Base-by-base conservation (phyloP, 2,329 filamentous ascomycete species). In the Emmonsiellopsis sp. region DNA sequence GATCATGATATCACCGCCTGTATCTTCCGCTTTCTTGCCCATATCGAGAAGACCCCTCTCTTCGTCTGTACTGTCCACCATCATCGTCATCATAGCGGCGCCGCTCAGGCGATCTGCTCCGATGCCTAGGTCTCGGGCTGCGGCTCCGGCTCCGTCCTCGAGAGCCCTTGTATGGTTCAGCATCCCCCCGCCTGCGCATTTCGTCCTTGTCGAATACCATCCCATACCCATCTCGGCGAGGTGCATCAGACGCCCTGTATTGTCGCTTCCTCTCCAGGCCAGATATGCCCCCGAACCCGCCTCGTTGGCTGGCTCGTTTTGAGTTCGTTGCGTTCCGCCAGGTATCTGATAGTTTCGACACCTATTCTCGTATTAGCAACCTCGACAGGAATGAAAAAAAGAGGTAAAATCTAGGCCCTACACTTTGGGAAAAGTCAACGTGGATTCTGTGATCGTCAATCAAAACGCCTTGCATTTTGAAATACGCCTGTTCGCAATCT, bases 401-500 rank as follows among this genome's bases (percentile, higher is more conserved):
- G 13, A 11, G 35, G 40, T 42, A 48, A 34, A 35, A 41, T 32
- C n/a, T 15, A 35, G 20, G 16, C 61, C 84, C 81, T 57, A 91
- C 93, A 67, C 89, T 95, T 73, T 98, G 93, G 9, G 91, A 96
- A 71, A 98, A 98, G 72, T 98, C 93, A 53, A 98, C 93, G 66
- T 98, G 93, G 58, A 98, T 98, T 42, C 93, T 85, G 59, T 95
- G 88, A 63, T 98, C 93, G 64, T 98, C 93, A 59, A 98, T 97
- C 53, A 98, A 75, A 1, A 97, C 92, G 2, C 86, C 89, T 69
- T 98, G 90, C 93, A 98, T 98, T 73, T 98, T 98, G 75, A 94
- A 93, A 66, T 96, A 98, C 2, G 93, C 93, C 51, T 88, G 83
- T 72, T 98, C 93, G 68, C 93, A 97, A 51, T 92, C 87, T 60